Conservation (phyloP, 495 filamentous ascomycete genomes). For the Diplogelasinospora grovesii region DNA sequence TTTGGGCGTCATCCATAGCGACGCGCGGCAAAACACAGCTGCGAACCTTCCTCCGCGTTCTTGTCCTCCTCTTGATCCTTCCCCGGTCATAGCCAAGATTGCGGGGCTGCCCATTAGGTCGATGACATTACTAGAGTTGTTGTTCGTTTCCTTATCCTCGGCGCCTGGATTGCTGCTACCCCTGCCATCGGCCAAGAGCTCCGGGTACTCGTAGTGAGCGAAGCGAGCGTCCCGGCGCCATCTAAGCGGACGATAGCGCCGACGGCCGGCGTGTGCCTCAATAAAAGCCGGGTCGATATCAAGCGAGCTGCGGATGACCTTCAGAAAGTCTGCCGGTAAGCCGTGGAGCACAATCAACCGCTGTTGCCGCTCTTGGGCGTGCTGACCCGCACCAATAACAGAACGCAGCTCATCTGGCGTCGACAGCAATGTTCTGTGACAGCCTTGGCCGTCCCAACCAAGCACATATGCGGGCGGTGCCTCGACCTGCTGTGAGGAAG, state of each 20-base stretch:
- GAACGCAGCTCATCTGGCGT: not conserved
- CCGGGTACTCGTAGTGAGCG: conserved; percentile 28
- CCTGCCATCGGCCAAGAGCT: conserved; percentile 13
- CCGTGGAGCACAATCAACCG: conserved; percentile 25
- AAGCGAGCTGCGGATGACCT: conserved; percentile 9
- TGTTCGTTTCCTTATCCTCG: no score
- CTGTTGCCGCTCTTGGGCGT: not conserved
- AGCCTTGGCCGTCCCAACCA: no score
- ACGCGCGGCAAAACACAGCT: conserved; percentile 24
- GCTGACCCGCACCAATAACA: not conserved
- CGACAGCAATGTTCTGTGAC: not conserved
- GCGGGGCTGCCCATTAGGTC: conserved; percentile 11
- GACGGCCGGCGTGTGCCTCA: conserved; percentile 23
- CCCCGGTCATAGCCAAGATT: conserved; percentile 2
- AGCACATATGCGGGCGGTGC: no score
- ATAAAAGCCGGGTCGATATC: conserved; percentile 25
- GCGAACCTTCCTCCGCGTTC: conserved; percentile 6
- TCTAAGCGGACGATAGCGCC: conserved; percentile 18
- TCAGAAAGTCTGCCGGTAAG: conserved; percentile 15
- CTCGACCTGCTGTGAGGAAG: no score
- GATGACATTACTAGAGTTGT: not conserved
- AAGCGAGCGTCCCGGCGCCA: conserved; percentile 9
- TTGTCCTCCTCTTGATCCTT: conserved; percentile 8
- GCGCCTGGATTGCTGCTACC: not conserved
- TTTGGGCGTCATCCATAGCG: conserved; percentile 20